A percentile compares a stretch with the other conserved stretches of the same genome.
Evolutionary conservation across 1,284 basidiomycete genomes (phyloP).

Genomic region (Meripilus lineatus): DNA sequence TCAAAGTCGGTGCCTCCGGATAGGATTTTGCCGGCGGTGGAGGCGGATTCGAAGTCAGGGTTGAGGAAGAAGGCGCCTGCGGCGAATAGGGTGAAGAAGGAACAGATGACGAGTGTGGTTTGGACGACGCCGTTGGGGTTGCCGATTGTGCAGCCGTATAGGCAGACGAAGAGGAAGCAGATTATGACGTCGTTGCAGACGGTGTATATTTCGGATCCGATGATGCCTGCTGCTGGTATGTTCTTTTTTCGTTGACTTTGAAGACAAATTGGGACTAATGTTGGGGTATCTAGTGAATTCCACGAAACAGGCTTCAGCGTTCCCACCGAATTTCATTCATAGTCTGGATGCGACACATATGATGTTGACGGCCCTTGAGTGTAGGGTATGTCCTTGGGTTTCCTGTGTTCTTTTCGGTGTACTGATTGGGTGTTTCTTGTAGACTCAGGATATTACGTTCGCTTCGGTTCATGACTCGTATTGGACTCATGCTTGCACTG

Average conservation of each 20-base stretch:
- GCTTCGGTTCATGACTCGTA: constrained; percentile 99
- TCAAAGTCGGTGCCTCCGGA: constrained; percentile 83
- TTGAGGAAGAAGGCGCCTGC: constrained; percentile 10
- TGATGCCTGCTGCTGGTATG: constrained; percentile 66
- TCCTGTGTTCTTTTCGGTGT: not conserved
- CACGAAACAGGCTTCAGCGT: constrained; percentile 89
- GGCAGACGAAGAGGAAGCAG: constrained; percentile 81
- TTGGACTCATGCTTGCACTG: constrained; percentile 92
- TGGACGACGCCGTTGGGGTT: constrained; percentile 96
- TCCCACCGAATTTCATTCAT: constrained; percentile 99
- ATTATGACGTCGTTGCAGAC: constrained; percentile 85
- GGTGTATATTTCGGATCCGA: constrained; percentile 92
- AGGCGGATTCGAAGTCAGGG: constrained; percentile 10
- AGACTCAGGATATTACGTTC: constrained; percentile 76
- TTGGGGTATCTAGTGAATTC: constrained; percentile 60
- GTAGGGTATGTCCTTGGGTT: constrained; percentile 48
- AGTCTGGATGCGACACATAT: constrained; percentile 98
- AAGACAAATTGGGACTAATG: constrained; percentile 2
- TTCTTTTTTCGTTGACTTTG: constrained; percentile 4
- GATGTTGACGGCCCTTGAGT: constrained; percentile 95
- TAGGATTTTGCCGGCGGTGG: constrained; percentile 54
- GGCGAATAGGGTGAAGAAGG: constrained; percentile 55
- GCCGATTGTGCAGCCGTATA: constrained; percentile 96
- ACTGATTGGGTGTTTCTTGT: constrained; percentile 9
- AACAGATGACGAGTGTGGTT: constrained; percentile 94